Evolutionary conservation across 2,329 filamentous ascomycete species (phyloP).

Genomic region (Xylariaceae sp.): DNA sequence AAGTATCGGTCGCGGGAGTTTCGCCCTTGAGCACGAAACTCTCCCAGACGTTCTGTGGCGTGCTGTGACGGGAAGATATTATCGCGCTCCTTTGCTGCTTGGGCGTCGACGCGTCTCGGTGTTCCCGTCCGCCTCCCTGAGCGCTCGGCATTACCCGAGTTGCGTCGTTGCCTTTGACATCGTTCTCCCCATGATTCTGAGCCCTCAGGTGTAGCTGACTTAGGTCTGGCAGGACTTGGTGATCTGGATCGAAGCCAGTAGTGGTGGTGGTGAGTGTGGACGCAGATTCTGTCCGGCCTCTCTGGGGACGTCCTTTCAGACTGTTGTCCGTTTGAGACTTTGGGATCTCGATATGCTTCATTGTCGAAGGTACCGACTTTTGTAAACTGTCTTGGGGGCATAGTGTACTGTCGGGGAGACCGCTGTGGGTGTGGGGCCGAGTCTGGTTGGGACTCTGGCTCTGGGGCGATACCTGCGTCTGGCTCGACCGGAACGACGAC

Average conservation of each 20-base stretch:
- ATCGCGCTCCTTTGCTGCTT: slow-evolving; percentile 8
- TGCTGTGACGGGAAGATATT: slow-evolving; percentile 25
- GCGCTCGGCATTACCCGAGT: slow-evolving; percentile 9
- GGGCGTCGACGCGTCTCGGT: slow-evolving; percentile 8
- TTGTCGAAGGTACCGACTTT: not conserved
- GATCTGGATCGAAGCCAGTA: slow-evolving; percentile 47
- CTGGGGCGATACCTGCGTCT: slow-evolving; percentile 9
- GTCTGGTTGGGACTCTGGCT: slow-evolving; percentile 10
- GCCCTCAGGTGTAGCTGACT: slow-evolving; percentile 1
- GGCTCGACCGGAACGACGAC: slow-evolving; percentile 14
- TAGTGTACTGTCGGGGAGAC: slow-evolving; percentile 7
- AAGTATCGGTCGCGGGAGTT: slow-evolving; percentile 26
- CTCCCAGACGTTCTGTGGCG: slow-evolving; percentile 27
- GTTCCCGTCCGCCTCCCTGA: slow-evolving; percentile 5
- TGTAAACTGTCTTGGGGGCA: slow-evolving; percentile 10
- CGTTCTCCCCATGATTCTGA: slow-evolving; percentile 7
- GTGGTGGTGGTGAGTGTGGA: slow-evolving; percentile 58
- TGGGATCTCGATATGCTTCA: not conserved
- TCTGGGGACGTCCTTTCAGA: slow-evolving; percentile 10
- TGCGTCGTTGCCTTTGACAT: slow-evolving; percentile 3
- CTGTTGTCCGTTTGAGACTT: not conserved
- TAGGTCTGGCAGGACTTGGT: slow-evolving; percentile 14
- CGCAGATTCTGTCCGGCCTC: slow-evolving; percentile 34
- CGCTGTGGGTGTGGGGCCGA: slow-evolving; percentile 9
- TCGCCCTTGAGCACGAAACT: slow-evolving; percentile 22